Evolutionary conservation across 169 alveolate genomes (phyloP).

Genomic region (Plasmodium billcollinsi): DNA sequence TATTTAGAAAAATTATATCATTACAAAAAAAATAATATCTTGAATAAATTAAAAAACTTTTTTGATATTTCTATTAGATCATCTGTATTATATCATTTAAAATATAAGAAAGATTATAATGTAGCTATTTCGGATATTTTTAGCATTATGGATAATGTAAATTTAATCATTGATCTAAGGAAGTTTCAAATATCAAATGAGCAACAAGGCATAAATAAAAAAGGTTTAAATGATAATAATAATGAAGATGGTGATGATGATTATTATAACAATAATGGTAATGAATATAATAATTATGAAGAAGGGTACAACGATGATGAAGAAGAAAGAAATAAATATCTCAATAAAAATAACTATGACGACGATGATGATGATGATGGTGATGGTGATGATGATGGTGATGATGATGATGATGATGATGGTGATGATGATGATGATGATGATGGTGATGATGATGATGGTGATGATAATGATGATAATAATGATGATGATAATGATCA

Average conservation of each 20-base stretch:
- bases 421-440: no score
- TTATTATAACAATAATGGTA: neutral
- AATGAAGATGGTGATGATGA: neutral
- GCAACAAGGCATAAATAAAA: neutral
- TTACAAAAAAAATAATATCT: conserved; percentile 34
- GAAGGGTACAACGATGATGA: neutral
- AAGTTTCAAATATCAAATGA: conserved; percentile 9
- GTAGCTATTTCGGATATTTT: conserved; percentile 53
- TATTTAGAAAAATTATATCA: conserved; percentile 54
- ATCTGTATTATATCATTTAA: conserved; percentile 49
- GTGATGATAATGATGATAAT: no score
- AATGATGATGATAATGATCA: no score
- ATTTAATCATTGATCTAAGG: conserved; percentile 44
- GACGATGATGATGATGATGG: neutral
- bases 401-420: neutral
- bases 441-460: no score
- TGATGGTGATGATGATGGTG: neutral
- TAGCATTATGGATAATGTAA: conserved; percentile 56
- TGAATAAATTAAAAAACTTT: conserved; percentile 55
- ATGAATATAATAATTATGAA: neutral
- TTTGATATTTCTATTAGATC: conserved; percentile 70
- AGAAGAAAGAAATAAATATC: neutral
- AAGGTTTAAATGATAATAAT: neutral
- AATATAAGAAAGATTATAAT: conserved; percentile 54
- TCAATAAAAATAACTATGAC: neutral